Conservation (phyloP, 148 eudicot genomes). For the Rhododendron vialii region DNA sequence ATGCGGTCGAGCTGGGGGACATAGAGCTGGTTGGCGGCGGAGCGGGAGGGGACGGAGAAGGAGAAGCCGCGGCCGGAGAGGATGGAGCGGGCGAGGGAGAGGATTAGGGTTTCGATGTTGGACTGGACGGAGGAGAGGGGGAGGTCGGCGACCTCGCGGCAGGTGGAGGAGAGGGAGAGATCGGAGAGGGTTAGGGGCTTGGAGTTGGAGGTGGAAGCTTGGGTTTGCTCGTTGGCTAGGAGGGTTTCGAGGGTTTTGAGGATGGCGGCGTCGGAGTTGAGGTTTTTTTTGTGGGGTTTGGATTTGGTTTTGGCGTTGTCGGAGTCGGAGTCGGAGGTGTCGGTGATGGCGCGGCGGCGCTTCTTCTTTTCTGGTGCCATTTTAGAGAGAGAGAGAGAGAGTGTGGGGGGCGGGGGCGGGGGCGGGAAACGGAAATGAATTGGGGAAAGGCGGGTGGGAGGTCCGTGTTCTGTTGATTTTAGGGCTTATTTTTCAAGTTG, state of each 20-base stretch:
- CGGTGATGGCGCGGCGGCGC: conserved; percentile 50
- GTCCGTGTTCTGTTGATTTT: neutral
- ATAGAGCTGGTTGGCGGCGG: conserved; percentile 82
- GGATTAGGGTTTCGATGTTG: conserved; percentile 55
- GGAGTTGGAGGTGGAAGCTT: conserved; percentile 20
- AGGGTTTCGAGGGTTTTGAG: conserved; percentile 48
- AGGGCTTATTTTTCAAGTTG: too few relatives aligned
- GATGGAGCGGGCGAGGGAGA: conserved; percentile 68
- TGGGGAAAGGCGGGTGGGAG: neutral
- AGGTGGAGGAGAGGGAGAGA: conserved; percentile 64
- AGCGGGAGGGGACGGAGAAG: conserved; percentile 78
- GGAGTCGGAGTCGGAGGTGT: conserved; percentile 31
- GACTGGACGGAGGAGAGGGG: conserved; percentile 77
- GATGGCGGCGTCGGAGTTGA: conserved; percentile 60
- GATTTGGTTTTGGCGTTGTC: conserved; percentile 23
- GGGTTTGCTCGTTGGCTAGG: conserved; percentile 17
- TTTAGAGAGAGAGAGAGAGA: conserved; percentile 11
- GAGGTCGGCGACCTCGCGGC: conserved; percentile 89
- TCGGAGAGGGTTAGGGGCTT: conserved; percentile 53
- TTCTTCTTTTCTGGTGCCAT: conserved; percentile 72
- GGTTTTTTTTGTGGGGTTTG: conserved; percentile 52
- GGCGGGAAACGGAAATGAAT: conserved; percentile 4
- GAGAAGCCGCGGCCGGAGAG: conserved; percentile 73
- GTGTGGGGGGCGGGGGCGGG: neutral
- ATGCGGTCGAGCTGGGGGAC: conserved; percentile 91